phyloP scores from a whole-genome alignment of 139 green algal genomes.

The Protoeuglena noctilucae region DNA sequence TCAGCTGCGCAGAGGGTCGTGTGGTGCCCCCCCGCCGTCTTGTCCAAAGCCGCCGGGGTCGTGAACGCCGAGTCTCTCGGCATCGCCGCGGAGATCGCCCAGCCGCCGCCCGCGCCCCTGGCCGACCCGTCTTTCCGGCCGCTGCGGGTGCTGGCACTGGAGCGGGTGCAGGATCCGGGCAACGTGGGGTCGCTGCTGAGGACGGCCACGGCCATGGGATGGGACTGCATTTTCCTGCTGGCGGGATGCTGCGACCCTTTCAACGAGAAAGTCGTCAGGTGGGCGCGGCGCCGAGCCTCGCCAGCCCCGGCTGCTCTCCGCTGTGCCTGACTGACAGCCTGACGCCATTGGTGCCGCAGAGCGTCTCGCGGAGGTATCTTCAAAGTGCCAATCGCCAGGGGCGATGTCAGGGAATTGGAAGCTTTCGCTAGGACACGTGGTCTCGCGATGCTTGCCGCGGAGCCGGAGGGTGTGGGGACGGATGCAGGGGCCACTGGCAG shows the following conservation, averaged over 20 bases:
- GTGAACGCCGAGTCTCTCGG: too few species aligned
- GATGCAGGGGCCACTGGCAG: background rate
- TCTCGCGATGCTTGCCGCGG: constrained; percentile 31
- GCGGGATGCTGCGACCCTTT: constrained; percentile 56
- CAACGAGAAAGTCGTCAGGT: constrained; percentile 48
- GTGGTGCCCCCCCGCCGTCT: background rate
- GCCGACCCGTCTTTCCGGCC: background rate
- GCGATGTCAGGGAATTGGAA: constrained; percentile 18
- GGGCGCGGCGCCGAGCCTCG: too few species aligned
- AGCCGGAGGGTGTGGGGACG: constrained; percentile 9
- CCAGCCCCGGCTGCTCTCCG: too few species aligned
- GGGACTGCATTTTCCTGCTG: constrained; percentile 51
- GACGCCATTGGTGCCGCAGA: too few species aligned
- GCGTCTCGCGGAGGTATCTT: constrained; percentile 29
- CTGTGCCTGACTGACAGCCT: too few species aligned
- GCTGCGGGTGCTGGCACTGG: constrained; percentile 44
- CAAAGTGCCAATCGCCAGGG: constrained; percentile 18
- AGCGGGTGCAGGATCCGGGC: constrained; percentile 38
- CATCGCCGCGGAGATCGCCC: constrained; percentile 18
- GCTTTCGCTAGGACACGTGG: constrained; percentile 3
- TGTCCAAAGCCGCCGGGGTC: background rate
- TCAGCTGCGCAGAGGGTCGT: background rate
- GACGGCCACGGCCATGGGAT: constrained; percentile 56
- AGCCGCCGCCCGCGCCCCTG: constrained; percentile 18
- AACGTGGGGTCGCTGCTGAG: constrained; percentile 49